These are phyloP conservation scores for Scytalidium sp. DNA, from an alignment of 2,329 filamentous ascomycete genomes.

Conservation along the genomic window DNA sequence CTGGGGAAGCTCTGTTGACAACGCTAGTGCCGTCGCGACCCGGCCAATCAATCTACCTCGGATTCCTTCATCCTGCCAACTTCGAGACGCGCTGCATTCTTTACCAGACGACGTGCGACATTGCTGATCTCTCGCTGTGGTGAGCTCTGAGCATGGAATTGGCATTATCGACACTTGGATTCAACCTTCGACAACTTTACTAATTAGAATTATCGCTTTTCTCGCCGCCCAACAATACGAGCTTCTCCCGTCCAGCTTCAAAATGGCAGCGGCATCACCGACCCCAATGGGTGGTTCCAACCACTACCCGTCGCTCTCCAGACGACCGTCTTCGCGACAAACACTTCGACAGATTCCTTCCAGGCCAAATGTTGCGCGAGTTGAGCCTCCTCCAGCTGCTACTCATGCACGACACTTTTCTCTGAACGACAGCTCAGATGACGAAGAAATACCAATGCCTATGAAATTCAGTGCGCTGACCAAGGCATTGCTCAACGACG, in stretches of 20 bases:
- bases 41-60: slow-evolving; percentile 2
- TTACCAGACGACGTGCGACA: slow-evolving; percentile 22
- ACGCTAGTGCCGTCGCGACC: neutral
- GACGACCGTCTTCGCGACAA: slow-evolving; percentile 53
- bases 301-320: slow-evolving; percentile 41
- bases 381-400: slow-evolving; percentile 13
- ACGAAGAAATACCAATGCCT: slow-evolving; percentile 80
- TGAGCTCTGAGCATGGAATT: slow-evolving; percentile 21
- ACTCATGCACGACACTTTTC: slow-evolving; percentile 41
- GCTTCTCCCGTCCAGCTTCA: neutral
- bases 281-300: slow-evolving; percentile 50
- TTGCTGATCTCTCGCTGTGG: slow-evolving; percentile 12
- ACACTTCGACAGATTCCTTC: slow-evolving; percentile 48
- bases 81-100: slow-evolving; percentile 21
- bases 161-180: slow-evolving; percentile 13
- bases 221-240: neutral
- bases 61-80: neutral
- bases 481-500: slow-evolving; percentile 74
- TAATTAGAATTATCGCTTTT: slow-evolving; percentile 10
- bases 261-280: slow-evolving; percentile 53
- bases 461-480: slow-evolving; percentile 94
- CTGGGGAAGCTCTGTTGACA: neutral
- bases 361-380: slow-evolving; percentile 32
- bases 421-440: slow-evolving; percentile 85
- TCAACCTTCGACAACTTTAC: slow-evolving; percentile 8